Percentiles rank a stretch among this genome's conserved stretches.
phyloP scores from a whole-genome alignment of 2,329 filamentous ascomycete species.

The Xylaria sp. region DNA sequence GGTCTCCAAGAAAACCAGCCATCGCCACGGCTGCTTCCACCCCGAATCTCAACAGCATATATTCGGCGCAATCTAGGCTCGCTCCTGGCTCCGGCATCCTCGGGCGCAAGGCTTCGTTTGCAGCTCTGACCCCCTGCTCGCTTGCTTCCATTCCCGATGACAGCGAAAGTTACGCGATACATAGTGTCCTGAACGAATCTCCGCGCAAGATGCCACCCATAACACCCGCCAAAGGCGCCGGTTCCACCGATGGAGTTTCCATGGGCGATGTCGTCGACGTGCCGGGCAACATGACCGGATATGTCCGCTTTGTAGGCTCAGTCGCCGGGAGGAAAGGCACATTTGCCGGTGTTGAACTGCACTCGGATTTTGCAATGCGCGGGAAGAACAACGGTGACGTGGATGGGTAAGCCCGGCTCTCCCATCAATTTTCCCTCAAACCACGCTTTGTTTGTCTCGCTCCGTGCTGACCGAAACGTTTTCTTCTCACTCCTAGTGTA shows the following conservation, averaged over 20 bases:
- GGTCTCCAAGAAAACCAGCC: constrained; percentile 45
- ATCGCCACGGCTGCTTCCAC: constrained; percentile 55
- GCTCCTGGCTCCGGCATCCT: constrained; percentile 49
- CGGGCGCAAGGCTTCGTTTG: constrained; percentile 71
- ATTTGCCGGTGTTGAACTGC: constrained; percentile 91
- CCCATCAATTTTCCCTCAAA: constrained; percentile 12
- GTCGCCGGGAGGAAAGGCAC: constrained; percentile 88
- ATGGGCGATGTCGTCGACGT: constrained; percentile 88
- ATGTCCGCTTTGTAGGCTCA: constrained; percentile 82
- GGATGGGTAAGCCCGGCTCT: constrained; percentile 69
- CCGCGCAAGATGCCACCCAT: constrained; percentile 53
- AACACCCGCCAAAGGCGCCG: constrained; percentile 54
- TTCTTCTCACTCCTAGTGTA: constrained; percentile 45
- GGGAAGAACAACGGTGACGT: constrained; percentile 98
- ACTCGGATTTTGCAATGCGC: constrained; percentile 74
- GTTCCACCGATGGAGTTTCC: constrained; percentile 57
- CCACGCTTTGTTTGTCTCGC: background rate
- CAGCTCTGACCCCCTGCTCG: constrained; percentile 66
- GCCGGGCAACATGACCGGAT: constrained; percentile 88
- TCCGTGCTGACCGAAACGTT: constrained; percentile 11
- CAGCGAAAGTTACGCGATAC: constrained; percentile 63
- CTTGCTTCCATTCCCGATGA: constrained; percentile 69
- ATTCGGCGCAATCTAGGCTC: constrained; percentile 53
- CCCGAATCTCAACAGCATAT: constrained; percentile 59
- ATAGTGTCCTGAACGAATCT: constrained; percentile 53